These are phyloP conservation scores for Fraxinus excelsior DNA, from an alignment of 257 asterid species.

Conservation along the genomic window DNA sequence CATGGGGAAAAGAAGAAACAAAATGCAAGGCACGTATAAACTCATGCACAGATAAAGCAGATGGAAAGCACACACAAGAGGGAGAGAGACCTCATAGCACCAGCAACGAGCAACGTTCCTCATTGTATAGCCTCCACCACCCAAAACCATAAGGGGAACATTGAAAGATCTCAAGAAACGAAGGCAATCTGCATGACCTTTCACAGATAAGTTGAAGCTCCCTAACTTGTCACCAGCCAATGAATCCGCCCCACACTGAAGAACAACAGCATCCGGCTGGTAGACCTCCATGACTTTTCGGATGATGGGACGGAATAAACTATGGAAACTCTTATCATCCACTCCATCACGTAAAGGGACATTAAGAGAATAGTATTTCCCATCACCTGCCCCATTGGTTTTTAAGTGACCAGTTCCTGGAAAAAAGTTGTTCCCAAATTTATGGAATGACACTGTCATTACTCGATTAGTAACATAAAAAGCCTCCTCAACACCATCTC, in stretches of 20 bases:
- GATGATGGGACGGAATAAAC: slow-evolving; percentile 56
- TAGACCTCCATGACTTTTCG: slow-evolving; percentile 64
- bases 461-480: slow-evolving; percentile 67
- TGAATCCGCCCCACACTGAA: slow-evolving; percentile 75
- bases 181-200: slow-evolving; percentile 72
- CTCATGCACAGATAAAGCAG: background rate
- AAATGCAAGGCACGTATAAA: background rate
- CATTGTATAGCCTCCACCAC: slow-evolving; percentile 75
- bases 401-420: slow-evolving; percentile 68
- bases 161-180: slow-evolving; percentile 63
- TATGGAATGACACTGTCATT: slow-evolving; percentile 72
- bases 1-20: background rate
- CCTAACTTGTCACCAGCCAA: slow-evolving; percentile 69
- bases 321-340: slow-evolving; percentile 48
- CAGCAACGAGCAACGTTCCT: slow-evolving; percentile 73
- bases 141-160: slow-evolving; percentile 71
- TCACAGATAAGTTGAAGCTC: slow-evolving; percentile 64
- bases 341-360: slow-evolving; percentile 66
- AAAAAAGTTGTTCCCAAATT: slow-evolving; percentile 62
- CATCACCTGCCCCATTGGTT: slow-evolving; percentile 47
- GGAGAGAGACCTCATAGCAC: slow-evolving; percentile 61
- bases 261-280: slow-evolving; percentile 71
- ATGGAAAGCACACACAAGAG: background rate
- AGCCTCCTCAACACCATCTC: slow-evolving; percentile 77
- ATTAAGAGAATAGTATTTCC: slow-evolving; percentile 59